Conservation (phyloP, 2,329 filamentous ascomycete genomes). For the Venturia nashicola region DNA sequence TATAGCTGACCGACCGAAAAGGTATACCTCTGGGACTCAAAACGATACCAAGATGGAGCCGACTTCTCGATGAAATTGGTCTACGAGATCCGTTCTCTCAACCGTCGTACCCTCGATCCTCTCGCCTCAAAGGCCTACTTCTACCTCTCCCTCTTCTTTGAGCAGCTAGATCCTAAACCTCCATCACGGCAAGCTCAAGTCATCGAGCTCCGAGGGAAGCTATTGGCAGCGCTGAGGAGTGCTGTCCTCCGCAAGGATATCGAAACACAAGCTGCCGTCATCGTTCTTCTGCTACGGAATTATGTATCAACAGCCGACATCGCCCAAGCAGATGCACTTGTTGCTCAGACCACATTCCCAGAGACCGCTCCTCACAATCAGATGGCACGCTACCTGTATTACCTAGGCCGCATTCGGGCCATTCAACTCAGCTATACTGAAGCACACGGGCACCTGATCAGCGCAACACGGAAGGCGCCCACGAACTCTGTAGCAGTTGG, state of each 20-base stretch:
- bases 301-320: slow-evolving; percentile 96
- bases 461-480: slow-evolving; percentile 89
- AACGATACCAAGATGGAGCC: slow-evolving; percentile 66
- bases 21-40: slow-evolving; percentile 79
- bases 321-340: slow-evolving; percentile 86
- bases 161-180: slow-evolving; percentile 76
- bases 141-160: slow-evolving; percentile 92
- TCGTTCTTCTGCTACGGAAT: slow-evolving; percentile 86
- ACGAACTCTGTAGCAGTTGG: slow-evolving; percentile 79
- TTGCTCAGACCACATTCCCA: slow-evolving; percentile 92
- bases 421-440: slow-evolving; percentile 96
- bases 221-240: slow-evolving; percentile 81
- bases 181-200: slow-evolving; percentile 82
- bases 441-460: slow-evolving; percentile 85
- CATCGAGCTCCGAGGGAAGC: slow-evolving; percentile 71
- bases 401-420: slow-evolving; percentile 88
- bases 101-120: slow-evolving; percentile 87
- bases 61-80: slow-evolving; percentile 76
- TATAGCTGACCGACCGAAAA: slow-evolving; percentile 30
- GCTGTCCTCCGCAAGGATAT: slow-evolving; percentile 95
- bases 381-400: slow-evolving; percentile 94
- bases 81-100: slow-evolving; percentile 75
- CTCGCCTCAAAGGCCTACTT: slow-evolving; percentile 94
- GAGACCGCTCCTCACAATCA: slow-evolving; percentile 94
- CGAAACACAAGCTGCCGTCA: slow-evolving; percentile 94